These are phyloP conservation scores for Asclepias syriaca DNA, from an alignment of 257 asterid genomes.

Conservation along the genomic window DNA sequence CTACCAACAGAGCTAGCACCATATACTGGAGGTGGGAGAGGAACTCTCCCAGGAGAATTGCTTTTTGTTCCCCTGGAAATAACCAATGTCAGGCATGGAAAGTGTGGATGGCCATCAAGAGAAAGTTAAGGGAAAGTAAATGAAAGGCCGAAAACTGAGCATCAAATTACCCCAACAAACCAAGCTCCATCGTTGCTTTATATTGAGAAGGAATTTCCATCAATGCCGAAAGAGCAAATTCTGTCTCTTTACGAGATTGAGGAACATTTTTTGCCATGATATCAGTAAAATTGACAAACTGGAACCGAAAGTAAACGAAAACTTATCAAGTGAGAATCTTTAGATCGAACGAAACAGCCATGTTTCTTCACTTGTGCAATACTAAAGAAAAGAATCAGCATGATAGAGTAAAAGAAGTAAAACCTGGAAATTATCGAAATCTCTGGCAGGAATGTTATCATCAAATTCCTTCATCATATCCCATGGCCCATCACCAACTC, in stretches of 20 bases:
- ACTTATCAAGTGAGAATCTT: neutral
- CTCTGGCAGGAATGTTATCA: slow-evolving; percentile 92
- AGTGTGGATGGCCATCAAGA: slow-evolving; percentile 3
- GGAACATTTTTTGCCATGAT: slow-evolving; percentile 75
- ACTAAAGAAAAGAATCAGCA: slow-evolving; percentile 6
- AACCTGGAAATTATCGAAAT: slow-evolving; percentile 95
- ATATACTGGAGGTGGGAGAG: slow-evolving; percentile 82
- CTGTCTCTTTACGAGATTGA: slow-evolving; percentile 79
- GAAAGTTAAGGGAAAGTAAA: neutral
- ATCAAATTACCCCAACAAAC: slow-evolving; percentile 64
- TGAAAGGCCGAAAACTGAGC: neutral
- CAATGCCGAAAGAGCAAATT: slow-evolving; percentile 87
- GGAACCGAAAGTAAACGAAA: slow-evolving; percentile 7
- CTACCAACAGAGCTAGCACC: slow-evolving; percentile 31
- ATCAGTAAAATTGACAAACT: slow-evolving; percentile 95
- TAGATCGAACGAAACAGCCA: neutral
- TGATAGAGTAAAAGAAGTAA: slow-evolving; percentile 9
- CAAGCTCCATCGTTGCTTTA: slow-evolving; percentile 91
- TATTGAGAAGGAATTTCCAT: slow-evolving; percentile 96
- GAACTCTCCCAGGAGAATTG: slow-evolving; percentile 44
- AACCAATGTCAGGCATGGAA: slow-evolving; percentile 1
- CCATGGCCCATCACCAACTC: slow-evolving; percentile 99
- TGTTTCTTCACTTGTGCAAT: neutral
- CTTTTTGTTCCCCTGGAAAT: slow-evolving; percentile 48
- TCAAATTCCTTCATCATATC: slow-evolving; percentile 97